Base-by-base conservation (phyloP, 169 alveolate genomes). In the Eimeria acervulina region DNA sequence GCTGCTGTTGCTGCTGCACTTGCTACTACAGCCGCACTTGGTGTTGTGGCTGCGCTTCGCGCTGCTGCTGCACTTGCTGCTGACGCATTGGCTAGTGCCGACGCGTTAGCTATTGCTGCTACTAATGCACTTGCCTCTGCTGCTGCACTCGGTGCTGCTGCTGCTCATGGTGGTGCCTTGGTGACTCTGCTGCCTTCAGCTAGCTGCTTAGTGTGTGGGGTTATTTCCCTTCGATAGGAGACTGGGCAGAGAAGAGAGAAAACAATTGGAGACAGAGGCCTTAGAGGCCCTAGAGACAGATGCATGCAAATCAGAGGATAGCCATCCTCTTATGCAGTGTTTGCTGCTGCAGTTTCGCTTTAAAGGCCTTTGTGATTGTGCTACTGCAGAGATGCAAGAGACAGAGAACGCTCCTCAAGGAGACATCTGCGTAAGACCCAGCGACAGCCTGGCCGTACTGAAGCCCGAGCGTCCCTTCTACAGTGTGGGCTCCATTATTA, bases 391-490 rank as follows among this genome's bases (percentile, higher is more conserved):
- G 31, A 52, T 90, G 90, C 40, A 90, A 66, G 59, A 31, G n/a
- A 74, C 36, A 52, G 47, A 83, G 42, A 10, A 72, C 42, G 44
- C 76, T 15, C 15, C 52, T 17, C 52, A 55, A 33, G 90, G 83
- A 21, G 83, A 90, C n/a, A 31, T 90, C 51, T 90, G 95, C 66
- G 66, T 52, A 2, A 52, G 89, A 28, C 95, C 95, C 38, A 36
- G 80, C 59, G 95, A 90, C 28, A 44, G 21, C 52, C 15, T 17
- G 66, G 95, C 95, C 8, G 83, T 23, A 66, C 63, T 90, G 61
- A 12, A 47, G 40, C 95, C 95, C 61, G 78, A 70, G 5, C 26
- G 66, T 42, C 95, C 95, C 63, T 90, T 90, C 63, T 90, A 90
- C 80, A 83, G 78, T n/a, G 78, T 74, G 47, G 95, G 95, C 47